Percentiles rank a stretch among this genome's conserved stretches.
phyloP scores from a whole-genome alignment of 1,284 basidiomycete species.

The Microbotryomycetes sp. region DNA sequence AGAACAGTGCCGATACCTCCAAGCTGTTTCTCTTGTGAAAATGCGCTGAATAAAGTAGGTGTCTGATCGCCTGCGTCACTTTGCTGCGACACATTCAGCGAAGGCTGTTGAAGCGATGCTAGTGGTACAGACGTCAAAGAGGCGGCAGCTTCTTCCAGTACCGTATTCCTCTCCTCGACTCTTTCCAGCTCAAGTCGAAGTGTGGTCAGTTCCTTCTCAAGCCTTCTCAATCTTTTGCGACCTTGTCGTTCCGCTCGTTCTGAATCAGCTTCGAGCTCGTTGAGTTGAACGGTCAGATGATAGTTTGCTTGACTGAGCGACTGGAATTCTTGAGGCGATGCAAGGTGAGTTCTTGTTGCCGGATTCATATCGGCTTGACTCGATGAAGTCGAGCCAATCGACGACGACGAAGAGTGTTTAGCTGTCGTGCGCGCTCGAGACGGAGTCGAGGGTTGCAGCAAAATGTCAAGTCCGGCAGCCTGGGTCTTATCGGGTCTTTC shows the following conservation, averaged over 20 bases:
- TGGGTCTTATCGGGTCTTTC: not conserved
- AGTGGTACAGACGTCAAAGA: slow-evolving; percentile 40
- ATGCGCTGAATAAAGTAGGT: slow-evolving; percentile 6
- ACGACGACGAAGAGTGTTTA: slow-evolving; percentile 44
- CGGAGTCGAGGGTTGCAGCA: not conserved
- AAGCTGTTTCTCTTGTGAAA: slow-evolving; percentile 1
- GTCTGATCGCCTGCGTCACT: slow-evolving; percentile 9
- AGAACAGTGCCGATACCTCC: not conserved
- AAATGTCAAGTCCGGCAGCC: slow-evolving; percentile 19
- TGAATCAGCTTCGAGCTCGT: slow-evolving; percentile 65
- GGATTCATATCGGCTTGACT: slow-evolving; percentile 36
- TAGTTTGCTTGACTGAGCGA: slow-evolving; percentile 71
- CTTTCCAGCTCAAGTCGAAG: slow-evolving; percentile 65
- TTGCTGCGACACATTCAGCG: not conserved
- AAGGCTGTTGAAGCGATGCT: too few species aligned
- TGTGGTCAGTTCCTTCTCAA: slow-evolving; percentile 67
- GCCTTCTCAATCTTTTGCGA: slow-evolving; percentile 57
- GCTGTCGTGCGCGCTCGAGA: slow-evolving; percentile 26
- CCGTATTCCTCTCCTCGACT: slow-evolving; percentile 55
- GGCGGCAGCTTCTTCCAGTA: slow-evolving; percentile 54
- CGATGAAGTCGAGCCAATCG: slow-evolving; percentile 37
- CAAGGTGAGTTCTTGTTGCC: slow-evolving; percentile 45
- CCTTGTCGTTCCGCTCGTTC: slow-evolving; percentile 59
- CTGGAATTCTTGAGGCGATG: slow-evolving; percentile 56
- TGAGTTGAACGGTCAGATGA: slow-evolving; percentile 64